These are phyloP conservation scores for Trichomonas tenax DNA, from an alignment of 208 protist species.

Conservation along the genomic window DNA sequence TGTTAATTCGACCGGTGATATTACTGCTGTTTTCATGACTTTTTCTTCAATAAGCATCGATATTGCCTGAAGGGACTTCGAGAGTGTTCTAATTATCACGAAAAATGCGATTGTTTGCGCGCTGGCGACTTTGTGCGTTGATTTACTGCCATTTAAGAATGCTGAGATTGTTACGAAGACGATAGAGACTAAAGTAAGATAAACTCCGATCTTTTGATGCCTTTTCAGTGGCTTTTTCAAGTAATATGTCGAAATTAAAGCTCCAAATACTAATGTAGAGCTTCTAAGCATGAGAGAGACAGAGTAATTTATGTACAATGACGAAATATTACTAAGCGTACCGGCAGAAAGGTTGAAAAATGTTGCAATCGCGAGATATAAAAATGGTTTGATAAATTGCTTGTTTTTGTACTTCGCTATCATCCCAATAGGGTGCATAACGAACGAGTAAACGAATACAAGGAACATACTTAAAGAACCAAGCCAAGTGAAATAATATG, in stretches of 20 bases:
- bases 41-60: conserved; percentile 10
- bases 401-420: background rate
- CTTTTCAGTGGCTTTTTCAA: background rate
- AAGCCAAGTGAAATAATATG: conserved; percentile 3
- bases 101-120: background rate
- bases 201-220: background rate
- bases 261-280: background rate
- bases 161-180: background rate
- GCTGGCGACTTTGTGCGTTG: background rate
- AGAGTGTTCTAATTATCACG: background rate
- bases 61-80: background rate
- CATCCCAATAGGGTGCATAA: background rate
- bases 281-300: conserved; percentile 1
- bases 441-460: background rate
- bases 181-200: background rate
- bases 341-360: background rate
- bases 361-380: background rate
- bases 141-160: background rate
- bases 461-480: background rate
- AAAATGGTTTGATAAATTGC: conserved; percentile 3
- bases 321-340: background rate
- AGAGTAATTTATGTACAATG: background rate
- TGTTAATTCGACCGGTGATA: background rate
- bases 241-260: background rate
- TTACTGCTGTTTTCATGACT: background rate